Evolutionary conservation across 306 rosid species (phyloP), one percentile per base, ranked within the genome.

Genomic region (Herpetospermum pedunculosum): DNA sequence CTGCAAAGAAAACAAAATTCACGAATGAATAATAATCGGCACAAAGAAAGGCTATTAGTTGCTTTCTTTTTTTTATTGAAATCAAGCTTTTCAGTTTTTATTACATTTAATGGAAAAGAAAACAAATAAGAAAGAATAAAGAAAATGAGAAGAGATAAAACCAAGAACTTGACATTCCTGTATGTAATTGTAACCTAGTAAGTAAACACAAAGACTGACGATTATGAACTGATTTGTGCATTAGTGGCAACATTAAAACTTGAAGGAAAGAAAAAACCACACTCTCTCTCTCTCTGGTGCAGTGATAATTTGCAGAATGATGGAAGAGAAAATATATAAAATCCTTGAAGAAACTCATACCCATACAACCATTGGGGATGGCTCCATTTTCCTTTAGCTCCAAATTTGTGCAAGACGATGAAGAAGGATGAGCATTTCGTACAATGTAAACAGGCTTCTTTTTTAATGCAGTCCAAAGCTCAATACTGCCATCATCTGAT

Each of bases 401-500:
- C 23, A 79, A 44, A 76, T 80, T 75, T 72, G 64, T 76, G 80
- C 69, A 67, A 58, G 85, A 85, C 15, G 79, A 79, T 67, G 63
- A 74, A 28, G 77, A 57, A 52, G 90, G 74, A 60, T 94, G 99
- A 79, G 97, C 97, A 84, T 94, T 94, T 76, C 77, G 87, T 75
- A 85, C 80, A 57, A 94, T 88, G 77, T 78, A 80, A 82, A 76
- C 77, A 38, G 99, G 99, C 87, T 94, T 94, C 90, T 94, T 94
- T 55, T 91, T 82, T 80, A 82, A 38, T 28, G 75, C 57, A 38
- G 68, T 82, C 99, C 99, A 94, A 57, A 89, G 88, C 82, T 91
- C 91, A 71, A 94, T 84, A 86, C 90, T 91, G 65, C 99, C 99
- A 74, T 91, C 92, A 77, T 84, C 95, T 30, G 97, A 85, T 57